Evolutionary conservation across 129 eudicot genomes (phyloP).

Genomic region (Kitagawia praeruptora): DNA sequence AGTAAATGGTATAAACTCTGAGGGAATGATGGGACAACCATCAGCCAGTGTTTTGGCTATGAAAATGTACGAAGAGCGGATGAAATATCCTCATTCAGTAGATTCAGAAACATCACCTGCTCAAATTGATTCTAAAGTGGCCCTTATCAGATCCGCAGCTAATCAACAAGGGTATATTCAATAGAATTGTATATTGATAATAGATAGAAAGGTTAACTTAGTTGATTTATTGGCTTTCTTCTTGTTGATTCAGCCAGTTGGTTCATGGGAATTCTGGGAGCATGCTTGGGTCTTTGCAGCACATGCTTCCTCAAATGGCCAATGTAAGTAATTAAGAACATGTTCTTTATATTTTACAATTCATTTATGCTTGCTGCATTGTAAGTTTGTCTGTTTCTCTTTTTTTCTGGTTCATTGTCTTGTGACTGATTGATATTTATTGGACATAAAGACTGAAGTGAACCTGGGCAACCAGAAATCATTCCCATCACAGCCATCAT

Average conservation of each 20-base stretch:
- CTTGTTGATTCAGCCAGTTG: constrained; percentile 66
- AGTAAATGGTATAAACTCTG: constrained; percentile 52
- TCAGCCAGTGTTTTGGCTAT: constrained; percentile 74
- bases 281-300: constrained; percentile 82
- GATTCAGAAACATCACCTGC: constrained; percentile 65
- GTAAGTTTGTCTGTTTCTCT: background rate
- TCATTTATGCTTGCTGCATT: background rate
- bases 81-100: constrained; percentile 73
- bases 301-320: constrained; percentile 74
- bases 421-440: constrained; percentile 11
- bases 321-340: constrained; percentile 31
- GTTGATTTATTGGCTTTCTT: constrained; percentile 16
- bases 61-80: constrained; percentile 75
- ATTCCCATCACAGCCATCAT: constrained; percentile 74
- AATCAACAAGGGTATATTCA: constrained; percentile 75
- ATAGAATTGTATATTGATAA: constrained; percentile 1
- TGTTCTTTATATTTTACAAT: background rate
- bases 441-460: constrained; percentile 78
- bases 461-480: constrained; percentile 80
- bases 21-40: constrained; percentile 76
- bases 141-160: constrained; percentile 73
- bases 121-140: constrained; percentile 79
- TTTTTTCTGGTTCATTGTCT: background rate
- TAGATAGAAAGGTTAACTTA: constrained; percentile 8
- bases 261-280: constrained; percentile 69